Evolutionary conservation across 1,139 yeast species (phyloP).

Genomic region (Scheffersomyces illinoinensis): DNA sequence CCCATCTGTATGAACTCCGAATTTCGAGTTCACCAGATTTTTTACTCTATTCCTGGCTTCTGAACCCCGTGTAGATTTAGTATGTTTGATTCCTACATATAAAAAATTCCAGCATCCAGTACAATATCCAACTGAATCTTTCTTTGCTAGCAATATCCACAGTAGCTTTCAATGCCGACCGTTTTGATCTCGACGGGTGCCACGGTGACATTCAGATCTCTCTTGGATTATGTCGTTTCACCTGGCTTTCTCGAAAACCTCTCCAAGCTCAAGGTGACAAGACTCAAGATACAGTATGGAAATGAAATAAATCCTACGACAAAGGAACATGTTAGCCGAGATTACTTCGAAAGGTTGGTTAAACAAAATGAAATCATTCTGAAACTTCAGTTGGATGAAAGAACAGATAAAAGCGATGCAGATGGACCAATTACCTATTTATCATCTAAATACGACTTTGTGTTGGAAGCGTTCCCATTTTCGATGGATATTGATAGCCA

Average conservation of each 20-base stretch:
- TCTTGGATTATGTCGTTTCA: constrained; percentile 46
- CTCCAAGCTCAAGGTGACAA: constrained; percentile 30
- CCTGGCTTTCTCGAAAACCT: constrained; percentile 37
- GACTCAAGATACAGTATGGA: constrained; percentile 71
- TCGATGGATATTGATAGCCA: constrained; percentile 37
- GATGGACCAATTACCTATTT: constrained; percentile 2
- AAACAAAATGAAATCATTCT: constrained; percentile 9
- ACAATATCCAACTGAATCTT: neutral
- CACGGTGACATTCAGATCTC: constrained; percentile 68
- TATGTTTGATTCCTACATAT: neutral
- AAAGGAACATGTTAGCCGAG: constrained; percentile 27
- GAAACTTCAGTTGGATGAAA: constrained; percentile 8
- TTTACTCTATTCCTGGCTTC: too few species aligned
- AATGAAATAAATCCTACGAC: constrained; percentile 30
- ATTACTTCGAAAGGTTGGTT: constrained; percentile 19
- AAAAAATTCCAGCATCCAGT: neutral
- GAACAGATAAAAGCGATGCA: constrained; percentile 1
- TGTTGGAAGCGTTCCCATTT: constrained; percentile 50
- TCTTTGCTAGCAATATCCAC: neutral
- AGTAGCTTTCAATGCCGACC: constrained; percentile 10
- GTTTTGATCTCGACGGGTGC: constrained; percentile 80
- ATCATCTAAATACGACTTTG: constrained; percentile 6
- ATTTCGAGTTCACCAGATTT: too few species aligned
- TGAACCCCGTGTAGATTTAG: neutral
- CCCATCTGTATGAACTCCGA: too few species aligned